phyloP scores from a whole-genome alignment of 192 early-diverging fungal genomes.

The Backusella morwellensis region DNA sequence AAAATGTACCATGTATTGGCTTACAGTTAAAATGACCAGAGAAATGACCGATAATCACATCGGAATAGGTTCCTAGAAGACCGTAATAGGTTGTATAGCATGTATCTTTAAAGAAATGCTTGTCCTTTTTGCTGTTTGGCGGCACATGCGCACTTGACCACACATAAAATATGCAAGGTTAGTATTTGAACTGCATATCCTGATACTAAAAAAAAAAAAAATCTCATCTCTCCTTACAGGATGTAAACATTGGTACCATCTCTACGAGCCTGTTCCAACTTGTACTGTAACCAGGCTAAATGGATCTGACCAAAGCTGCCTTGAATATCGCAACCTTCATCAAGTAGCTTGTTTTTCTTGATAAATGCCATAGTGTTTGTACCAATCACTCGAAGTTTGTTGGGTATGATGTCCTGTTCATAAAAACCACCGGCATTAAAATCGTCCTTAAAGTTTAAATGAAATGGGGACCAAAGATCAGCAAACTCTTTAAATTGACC shows the following conservation, averaged over 20 bases:
- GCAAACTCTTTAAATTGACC: background rate
- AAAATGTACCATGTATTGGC: background rate
- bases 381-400: conserved; percentile 17
- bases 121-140: conserved; percentile 24
- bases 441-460: conserved; percentile 19
- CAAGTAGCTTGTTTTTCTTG: conserved; percentile 16
- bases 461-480: conserved; percentile 32
- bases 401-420: conserved; percentile 28
- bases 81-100: conserved; percentile 29
- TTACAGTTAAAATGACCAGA: conserved; percentile 39
- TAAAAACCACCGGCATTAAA: conserved; percentile 39
- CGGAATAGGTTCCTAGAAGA: conserved; percentile 33
- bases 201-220: background rate
- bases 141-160: conserved; percentile 26
- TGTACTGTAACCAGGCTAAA: conserved; percentile 26
- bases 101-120: background rate
- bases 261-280: conserved; percentile 7
- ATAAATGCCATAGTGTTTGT: conserved; percentile 41
- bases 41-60: conserved; percentile 35
- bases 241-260: conserved; percentile 19
- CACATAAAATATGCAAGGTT: background rate
- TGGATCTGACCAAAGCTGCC: conserved; percentile 21
- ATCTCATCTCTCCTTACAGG: conserved; percentile 4
- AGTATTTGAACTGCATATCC: background rate
- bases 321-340: conserved; percentile 24